Conservation (phyloP, 2,329 filamentous ascomycete species). For the Ophiostoma sp. region DNA sequence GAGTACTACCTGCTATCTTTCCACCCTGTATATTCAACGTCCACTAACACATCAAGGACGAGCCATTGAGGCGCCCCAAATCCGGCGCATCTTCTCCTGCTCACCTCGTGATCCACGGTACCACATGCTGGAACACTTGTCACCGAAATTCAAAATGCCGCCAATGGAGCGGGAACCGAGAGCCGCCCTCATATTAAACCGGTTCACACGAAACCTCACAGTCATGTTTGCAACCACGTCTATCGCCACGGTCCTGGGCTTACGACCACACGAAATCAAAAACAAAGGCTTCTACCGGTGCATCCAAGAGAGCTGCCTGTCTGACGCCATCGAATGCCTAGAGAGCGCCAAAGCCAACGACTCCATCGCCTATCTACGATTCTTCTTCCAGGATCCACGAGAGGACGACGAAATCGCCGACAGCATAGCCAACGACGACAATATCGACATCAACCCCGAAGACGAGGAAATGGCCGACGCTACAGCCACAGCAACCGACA, state of each 20-base stretch:
- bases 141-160: conserved; percentile 71
- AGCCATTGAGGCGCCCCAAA: conserved; percentile 73
- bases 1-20: conserved; percentile 39
- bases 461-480: conserved; percentile 41
- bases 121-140: conserved; percentile 85
- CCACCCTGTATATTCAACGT: neutral
- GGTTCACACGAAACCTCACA: conserved; percentile 78
- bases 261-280: conserved; percentile 67
- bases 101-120: conserved; percentile 82
- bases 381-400: conserved; percentile 77
- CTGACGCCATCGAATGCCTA: conserved; percentile 74
- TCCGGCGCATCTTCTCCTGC: conserved; percentile 76
- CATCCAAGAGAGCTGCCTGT: conserved; percentile 74
- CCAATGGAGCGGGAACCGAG: conserved; percentile 72
- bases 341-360: conserved; percentile 88
- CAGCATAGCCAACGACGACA: conserved; percentile 39
- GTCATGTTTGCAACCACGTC: conserved; percentile 86
- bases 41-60: conserved; percentile 56
- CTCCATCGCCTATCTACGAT: conserved; percentile 85
- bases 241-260: conserved; percentile 71
- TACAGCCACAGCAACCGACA: conserved; percentile 27
- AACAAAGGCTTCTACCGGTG: conserved; percentile 85
- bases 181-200: conserved; percentile 80
- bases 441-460: conserved; percentile 47
- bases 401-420: conserved; percentile 52